Percentiles rank a stretch among this genome's conserved stretches.
Conservation (phyloP, 2,329 filamentous ascomycete genomes). For the Emericellopsis atlantica region DNA sequence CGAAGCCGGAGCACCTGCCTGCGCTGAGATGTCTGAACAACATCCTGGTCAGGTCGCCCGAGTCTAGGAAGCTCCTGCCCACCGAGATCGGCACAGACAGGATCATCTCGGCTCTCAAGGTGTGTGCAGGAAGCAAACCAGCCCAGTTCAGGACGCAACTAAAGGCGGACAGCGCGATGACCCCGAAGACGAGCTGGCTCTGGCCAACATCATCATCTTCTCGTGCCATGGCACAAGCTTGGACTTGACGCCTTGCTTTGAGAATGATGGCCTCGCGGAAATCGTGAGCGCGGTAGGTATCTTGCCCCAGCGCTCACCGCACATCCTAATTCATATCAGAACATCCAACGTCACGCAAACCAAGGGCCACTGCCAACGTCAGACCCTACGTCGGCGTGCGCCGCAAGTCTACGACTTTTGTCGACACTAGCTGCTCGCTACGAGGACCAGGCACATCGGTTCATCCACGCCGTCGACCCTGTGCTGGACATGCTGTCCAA, state of each 20-base stretch:
- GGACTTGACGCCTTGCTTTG: conserved; percentile 4
- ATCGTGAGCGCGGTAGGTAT: conserved; percentile 4
- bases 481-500: conserved; percentile 7
- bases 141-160: background rate
- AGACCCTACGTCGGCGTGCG: conserved; percentile 7
- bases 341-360: conserved; percentile 6
- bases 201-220: conserved; percentile 4
- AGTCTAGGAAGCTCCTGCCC: background rate
- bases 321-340: conserved; percentile 2
- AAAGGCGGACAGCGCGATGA: conserved; percentile 1
- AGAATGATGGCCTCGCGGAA: conserved; percentile 8
- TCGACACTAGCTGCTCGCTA: conserved; percentile 8
- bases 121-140: background rate
- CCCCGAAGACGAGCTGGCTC: conserved; percentile 3
- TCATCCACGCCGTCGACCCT: conserved; percentile 5
- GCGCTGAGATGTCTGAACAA: conserved; percentile 5
- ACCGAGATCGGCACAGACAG: conserved; percentile 2
- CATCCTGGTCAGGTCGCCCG: conserved; percentile 2
- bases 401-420: conserved; percentile 8
- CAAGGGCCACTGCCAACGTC: conserved; percentile 4
- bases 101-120: conserved; percentile 1
- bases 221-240: conserved; percentile 2
- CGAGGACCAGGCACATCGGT: conserved; percentile 6
- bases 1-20: conserved; percentile 2
- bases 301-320: too few relatives aligned